Evolutionary conservation across 2,329 filamentous ascomycete species (phyloP).

Genomic region (Rachicladosporium sp.): DNA sequence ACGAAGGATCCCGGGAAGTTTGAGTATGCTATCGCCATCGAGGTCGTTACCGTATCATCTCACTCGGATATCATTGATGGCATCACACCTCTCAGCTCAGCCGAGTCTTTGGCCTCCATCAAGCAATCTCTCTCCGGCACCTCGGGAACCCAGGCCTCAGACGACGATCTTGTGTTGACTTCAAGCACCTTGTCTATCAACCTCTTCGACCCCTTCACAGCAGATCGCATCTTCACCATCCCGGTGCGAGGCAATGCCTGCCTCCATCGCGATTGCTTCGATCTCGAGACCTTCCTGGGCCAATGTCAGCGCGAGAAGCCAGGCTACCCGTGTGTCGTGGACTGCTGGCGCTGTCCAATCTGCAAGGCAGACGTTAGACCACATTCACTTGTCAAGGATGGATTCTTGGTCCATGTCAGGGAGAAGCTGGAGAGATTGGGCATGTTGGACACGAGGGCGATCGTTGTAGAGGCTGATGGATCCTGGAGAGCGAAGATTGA

Average conservation of each 20-base stretch:
- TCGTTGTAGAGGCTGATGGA: slow-evolving; percentile 52
- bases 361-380: slow-evolving; percentile 70
- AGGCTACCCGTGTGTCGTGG: slow-evolving; percentile 32
- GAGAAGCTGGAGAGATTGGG: slow-evolving; percentile 28
- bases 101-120: slow-evolving; percentile 46
- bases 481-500: slow-evolving; percentile 41
- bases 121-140: slow-evolving; percentile 31
- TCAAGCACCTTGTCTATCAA: slow-evolving; percentile 30
- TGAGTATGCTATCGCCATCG: slow-evolving; percentile 56
- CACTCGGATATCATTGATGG: slow-evolving; percentile 27
- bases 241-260: slow-evolving; percentile 63
- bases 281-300: slow-evolving; percentile 67
- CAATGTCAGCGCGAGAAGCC: slow-evolving; percentile 42
- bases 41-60: slow-evolving; percentile 48
- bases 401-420: slow-evolving; percentile 56
- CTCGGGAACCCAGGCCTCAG: slow-evolving; percentile 35
- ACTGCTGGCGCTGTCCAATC: slow-evolving; percentile 79
- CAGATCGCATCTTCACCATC: slow-evolving; percentile 44
- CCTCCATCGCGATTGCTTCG: slow-evolving; percentile 76
- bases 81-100: slow-evolving; percentile 26
- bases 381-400: slow-evolving; percentile 55
- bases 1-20: slow-evolving; percentile 14
- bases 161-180: slow-evolving; percentile 37
- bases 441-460: slow-evolving; percentile 39
- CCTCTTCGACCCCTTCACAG: slow-evolving; percentile 36